Conservation (phyloP, 2,329 filamentous ascomycete genomes). For the Verticillium dahliae region DNA sequence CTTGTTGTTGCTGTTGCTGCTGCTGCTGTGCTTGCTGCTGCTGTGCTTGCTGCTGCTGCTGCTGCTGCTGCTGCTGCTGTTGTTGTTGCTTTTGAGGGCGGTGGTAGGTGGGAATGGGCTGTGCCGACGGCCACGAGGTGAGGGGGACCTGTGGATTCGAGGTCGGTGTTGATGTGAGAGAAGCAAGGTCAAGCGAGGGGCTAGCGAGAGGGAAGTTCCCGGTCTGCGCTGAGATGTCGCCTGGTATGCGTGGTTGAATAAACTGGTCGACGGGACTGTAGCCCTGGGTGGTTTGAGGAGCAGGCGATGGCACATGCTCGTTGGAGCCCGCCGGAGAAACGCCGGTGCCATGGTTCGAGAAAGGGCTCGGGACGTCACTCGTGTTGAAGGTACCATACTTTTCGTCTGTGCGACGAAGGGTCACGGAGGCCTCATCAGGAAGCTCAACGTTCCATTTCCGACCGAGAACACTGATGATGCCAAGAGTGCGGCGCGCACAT, state of each 20-base stretch:
- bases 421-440: constrained; percentile 71
- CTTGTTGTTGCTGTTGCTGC: constrained; percentile 3
- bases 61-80: constrained; percentile 10
- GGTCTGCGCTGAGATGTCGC: neutral
- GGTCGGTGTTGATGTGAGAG: neutral
- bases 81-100: constrained; percentile 13
- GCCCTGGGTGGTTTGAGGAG: constrained; percentile 1
- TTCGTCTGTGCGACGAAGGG: constrained; percentile 71
- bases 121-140: constrained; percentile 4
- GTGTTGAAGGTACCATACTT: constrained; percentile 70
- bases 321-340: neutral
- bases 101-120: constrained; percentile 19
- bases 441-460: constrained; percentile 87
- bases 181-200: neutral
- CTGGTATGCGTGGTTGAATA: constrained; percentile 13
- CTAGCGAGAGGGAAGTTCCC: neutral
- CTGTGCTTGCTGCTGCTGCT: too few relatives aligned
- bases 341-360: constrained; percentile 1
- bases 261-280: constrained; percentile 28
- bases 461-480: constrained; percentile 76
- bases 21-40: neutral
- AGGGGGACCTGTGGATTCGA: neutral
- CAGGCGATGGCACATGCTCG: neutral
- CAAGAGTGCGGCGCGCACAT: constrained; percentile 76
- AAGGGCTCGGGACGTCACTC: constrained; percentile 52